Evolutionary conservation across 179 eudicot genomes (phyloP), one percentile per base, ranked within the genome.

Genomic region (Silene vulgaris): DNA sequence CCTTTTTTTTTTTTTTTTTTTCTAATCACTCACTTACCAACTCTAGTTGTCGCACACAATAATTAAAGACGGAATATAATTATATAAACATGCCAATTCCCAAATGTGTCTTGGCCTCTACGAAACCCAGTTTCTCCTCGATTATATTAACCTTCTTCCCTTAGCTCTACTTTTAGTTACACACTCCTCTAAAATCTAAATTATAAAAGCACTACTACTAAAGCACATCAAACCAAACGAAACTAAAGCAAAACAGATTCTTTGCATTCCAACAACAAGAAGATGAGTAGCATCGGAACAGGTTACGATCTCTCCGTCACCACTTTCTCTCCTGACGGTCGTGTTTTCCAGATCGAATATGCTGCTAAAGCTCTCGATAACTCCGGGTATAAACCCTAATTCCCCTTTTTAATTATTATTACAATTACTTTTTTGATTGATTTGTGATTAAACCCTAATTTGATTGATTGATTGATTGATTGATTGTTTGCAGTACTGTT

Each of bases 281-380:
- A 23, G 52, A 90, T 92, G 97, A 87, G 94, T 75, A 92, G 96
- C 91, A 92, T 92, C 61, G 97, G 97, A n/a, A 92, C 97, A 0
- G 96, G 96, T 1, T 92, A 92, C 70, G 97, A 92, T 77, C 92
- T 92, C 1, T 92, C 97, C 12, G 97, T 91, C 74, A 92, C 97
- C 16, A 92, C 97, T 16, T 92, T 88, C 87, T 92, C 97, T 13
- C 97, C 97, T 28, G 97, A 92, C 73, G 97, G 97, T 52, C 91
- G 97, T n/a, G 92, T 93, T 62, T 93, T 93, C 68, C 98, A 93
- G 90, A 87, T 86, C 89, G 98, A 93, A 35, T 93, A 93, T 74
- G 97, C 98, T 57, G 88, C 93, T 57, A 93, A 93, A 56, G 97
- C 98, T 13, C 92, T 93, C 72, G 97, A 93, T 65, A 93, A 91